Conservation (phyloP, 306 rosid species). For the Lathyrus aphaca region DNA sequence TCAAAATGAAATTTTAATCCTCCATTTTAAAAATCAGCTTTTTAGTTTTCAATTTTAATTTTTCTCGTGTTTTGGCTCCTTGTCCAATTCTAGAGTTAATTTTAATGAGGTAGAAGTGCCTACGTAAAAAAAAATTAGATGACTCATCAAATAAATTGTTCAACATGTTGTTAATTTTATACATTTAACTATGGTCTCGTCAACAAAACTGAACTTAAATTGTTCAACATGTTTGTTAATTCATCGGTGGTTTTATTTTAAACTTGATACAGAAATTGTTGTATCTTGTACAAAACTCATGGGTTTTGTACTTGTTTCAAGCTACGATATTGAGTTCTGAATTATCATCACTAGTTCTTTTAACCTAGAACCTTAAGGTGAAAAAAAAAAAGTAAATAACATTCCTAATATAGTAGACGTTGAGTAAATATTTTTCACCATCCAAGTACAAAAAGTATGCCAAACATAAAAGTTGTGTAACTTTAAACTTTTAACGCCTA, state of each 20-base stretch:
- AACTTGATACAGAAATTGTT: slow-evolving; percentile 10
- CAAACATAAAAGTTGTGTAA: slow-evolving; percentile 14
- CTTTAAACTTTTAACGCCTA: slow-evolving; percentile 26
- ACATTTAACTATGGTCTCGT: too few species aligned
- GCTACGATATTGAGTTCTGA: not conserved
- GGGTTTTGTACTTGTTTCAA: slow-evolving; percentile 12
- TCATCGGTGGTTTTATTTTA: not conserved
- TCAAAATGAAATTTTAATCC: too few species aligned
- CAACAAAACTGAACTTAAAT: too few species aligned
- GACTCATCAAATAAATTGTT: too few species aligned
- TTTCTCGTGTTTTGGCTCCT: too few species aligned
- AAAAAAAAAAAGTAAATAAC: not conserved
- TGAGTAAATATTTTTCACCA: not conserved
- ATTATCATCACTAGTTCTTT: not conserved
- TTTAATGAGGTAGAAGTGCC: too few species aligned
- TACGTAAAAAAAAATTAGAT: too few species aligned
- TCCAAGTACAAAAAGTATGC: slow-evolving; percentile 2
- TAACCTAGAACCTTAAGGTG: not conserved
- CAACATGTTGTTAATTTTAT: too few species aligned
- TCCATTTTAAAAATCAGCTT: too few species aligned
- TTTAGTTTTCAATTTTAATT: too few species aligned
- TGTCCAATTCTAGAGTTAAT: too few species aligned
- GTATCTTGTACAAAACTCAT: slow-evolving; percentile 8
- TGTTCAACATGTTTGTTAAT: too few species aligned
- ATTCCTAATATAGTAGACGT: not conserved